Percentiles rank a stretch among this genome's conserved stretches.
These are phyloP conservation scores for Cryphonectria parasitica DNA, from an alignment of 2,329 filamentous ascomycete species.

Conservation along the genomic window DNA sequence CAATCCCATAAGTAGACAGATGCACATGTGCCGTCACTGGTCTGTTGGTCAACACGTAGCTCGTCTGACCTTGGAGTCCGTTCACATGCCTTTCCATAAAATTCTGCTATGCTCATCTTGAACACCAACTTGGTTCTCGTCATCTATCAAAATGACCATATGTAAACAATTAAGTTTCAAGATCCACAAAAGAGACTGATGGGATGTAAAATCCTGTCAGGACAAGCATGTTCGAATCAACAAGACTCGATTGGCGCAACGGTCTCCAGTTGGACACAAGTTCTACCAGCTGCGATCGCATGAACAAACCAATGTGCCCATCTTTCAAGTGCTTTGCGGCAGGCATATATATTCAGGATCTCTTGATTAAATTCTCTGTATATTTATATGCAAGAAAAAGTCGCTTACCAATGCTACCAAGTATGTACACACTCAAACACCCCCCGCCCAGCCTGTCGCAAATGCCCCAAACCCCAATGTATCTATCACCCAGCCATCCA, in stretches of 20 bases:
- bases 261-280: background rate
- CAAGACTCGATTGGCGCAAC: background rate
- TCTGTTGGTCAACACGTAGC: too few relatives aligned
- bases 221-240: background rate
- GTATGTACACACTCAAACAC: background rate
- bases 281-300: background rate
- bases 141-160: too few relatives aligned
- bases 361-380: background rate
- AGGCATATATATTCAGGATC: background rate
- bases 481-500: too few relatives aligned
- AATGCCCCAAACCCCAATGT: background rate
- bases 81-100: too few relatives aligned
- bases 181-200: too few relatives aligned
- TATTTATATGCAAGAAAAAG: background rate
- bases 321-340: background rate
- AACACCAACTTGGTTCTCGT: too few relatives aligned
- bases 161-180: too few relatives aligned
- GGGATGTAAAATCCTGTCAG: too few relatives aligned
- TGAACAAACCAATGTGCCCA: background rate
- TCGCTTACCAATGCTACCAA: background rate
- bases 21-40: too few relatives aligned
- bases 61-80: too few relatives aligned
- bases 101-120: too few relatives aligned
- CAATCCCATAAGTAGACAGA: too few relatives aligned
- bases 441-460: background rate